phyloP scores from a whole-genome alignment of 2,329 filamentous ascomycete genomes.

The Hypoxylon sp. region DNA sequence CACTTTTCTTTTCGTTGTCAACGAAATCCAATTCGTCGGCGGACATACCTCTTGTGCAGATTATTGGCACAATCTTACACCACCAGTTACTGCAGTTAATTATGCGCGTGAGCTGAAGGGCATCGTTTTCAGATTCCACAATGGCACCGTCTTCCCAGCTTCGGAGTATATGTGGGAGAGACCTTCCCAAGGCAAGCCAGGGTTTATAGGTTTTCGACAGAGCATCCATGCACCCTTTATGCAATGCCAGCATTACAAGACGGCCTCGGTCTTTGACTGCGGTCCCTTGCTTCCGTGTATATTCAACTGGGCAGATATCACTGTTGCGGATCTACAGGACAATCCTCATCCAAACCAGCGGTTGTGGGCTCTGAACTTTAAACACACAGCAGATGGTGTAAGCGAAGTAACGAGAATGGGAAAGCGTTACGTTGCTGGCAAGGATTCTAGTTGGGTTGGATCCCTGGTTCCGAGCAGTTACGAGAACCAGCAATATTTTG shows the following conservation, averaged over 20 bases:
- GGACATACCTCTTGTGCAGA: not conserved
- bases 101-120: not conserved
- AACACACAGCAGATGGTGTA: not conserved
- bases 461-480: slow-evolving; percentile 36
- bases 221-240: not conserved
- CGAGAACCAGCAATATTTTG: slow-evolving; percentile 9
- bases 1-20: slow-evolving; percentile 6
- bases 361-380: slow-evolving; percentile 4
- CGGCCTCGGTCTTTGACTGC: not conserved
- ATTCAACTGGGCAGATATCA: not conserved
- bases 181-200: not conserved
- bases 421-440: slow-evolving; percentile 23
- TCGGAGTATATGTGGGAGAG: not conserved
- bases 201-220: not conserved
- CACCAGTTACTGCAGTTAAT: not conserved
- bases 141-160: not conserved
- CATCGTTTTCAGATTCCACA: slow-evolving; percentile 3
- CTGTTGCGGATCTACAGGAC: not conserved
- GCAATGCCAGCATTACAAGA: not conserved
- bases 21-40: not conserved
- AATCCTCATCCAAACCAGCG: not conserved
- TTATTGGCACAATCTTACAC: not conserved
- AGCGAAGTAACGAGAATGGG: not conserved
- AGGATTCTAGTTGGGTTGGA: slow-evolving; percentile 40
- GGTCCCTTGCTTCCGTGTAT: slow-evolving; percentile 3